A percentile compares a stretch with the other conserved stretches of the same genome.
Conservation (phyloP, 164 flowering plant genomes). For the Stephania japonica region DNA sequence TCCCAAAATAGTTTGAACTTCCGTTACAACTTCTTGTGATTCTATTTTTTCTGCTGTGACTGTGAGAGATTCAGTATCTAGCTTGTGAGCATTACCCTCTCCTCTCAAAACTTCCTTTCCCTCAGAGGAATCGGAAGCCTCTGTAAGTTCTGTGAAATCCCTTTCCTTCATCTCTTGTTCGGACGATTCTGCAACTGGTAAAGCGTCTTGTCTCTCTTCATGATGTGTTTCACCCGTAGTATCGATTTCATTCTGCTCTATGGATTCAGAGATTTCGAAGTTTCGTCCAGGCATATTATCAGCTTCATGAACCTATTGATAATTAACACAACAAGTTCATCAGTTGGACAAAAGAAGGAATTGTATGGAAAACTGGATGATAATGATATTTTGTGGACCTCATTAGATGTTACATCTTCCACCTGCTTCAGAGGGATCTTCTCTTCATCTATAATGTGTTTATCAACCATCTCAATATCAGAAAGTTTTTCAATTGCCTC, state of each 20-base stretch:
- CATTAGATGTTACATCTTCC: constrained; percentile 14
- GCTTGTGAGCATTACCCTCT: constrained; percentile 7
- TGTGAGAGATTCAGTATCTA: constrained; percentile 2
- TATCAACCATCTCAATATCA: constrained; percentile 17
- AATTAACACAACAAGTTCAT: neutral
- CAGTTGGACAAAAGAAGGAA: neutral
- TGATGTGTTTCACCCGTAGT: constrained; percentile 6
- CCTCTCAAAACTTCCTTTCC: constrained; percentile 8
- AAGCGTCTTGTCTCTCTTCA: constrained; percentile 4
- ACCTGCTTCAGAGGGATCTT: neutral
- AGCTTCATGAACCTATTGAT: constrained; percentile 9
- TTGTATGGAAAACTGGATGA: neutral
- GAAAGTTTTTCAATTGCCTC: constrained; percentile 14
- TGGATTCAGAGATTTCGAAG: constrained; percentile 3
- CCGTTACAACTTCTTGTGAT: neutral
- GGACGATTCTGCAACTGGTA: constrained; percentile 4
- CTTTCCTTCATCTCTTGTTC: constrained; percentile 6
- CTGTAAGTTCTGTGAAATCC: neutral
- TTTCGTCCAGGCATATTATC: neutral
- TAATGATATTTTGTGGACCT: constrained; percentile 20
- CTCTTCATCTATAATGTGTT: constrained; percentile 15
- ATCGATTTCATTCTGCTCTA: constrained; percentile 9
- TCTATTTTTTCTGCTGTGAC: constrained; percentile 7
- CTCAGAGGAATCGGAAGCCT: constrained; percentile 5
- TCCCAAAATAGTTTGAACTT: constrained; percentile 9